phyloP scores from a whole-genome alignment of 257 asterid species.

The Lithospermum erythrorhizon region DNA sequence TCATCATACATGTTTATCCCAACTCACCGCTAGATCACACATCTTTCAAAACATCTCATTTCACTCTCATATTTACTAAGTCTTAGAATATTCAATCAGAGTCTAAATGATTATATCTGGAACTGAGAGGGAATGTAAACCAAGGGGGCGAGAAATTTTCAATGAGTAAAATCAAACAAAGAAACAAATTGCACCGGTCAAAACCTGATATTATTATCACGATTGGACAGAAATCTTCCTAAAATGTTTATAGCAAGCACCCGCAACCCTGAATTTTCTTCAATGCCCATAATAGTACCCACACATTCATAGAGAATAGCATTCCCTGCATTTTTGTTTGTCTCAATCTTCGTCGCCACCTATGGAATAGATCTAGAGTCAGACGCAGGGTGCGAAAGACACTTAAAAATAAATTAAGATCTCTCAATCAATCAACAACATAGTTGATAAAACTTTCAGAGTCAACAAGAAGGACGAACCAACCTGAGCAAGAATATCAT shows the following conservation, averaged over 20 bases:
- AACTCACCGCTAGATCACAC: too few relatives aligned
- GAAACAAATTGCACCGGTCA: slow-evolving; percentile 1
- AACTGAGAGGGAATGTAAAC: neutral
- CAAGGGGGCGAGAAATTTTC: neutral
- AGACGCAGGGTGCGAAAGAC: neutral
- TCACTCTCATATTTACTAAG: too few relatives aligned
- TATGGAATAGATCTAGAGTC: slow-evolving; percentile 24
- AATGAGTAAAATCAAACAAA: neutral
- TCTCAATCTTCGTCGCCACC: slow-evolving; percentile 97
- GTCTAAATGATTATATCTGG: neutral
- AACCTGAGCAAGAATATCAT: slow-evolving; percentile 96
- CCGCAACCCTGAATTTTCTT: slow-evolving; percentile 89
- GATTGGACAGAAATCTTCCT: slow-evolving; percentile 96
- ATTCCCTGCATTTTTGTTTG: slow-evolving; percentile 90
- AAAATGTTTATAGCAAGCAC: slow-evolving; percentile 92
- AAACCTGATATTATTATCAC: slow-evolving; percentile 91
- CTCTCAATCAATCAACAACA: neutral
- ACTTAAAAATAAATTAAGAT: neutral
- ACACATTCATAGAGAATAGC: slow-evolving; percentile 97
- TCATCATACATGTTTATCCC: too few relatives aligned
- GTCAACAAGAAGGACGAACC: slow-evolving; percentile 4
- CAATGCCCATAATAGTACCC: slow-evolving; percentile 76
- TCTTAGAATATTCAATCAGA: neutral
- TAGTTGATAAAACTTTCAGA: neutral
- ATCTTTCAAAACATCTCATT: too few relatives aligned